Percentiles rank a stretch among this genome's conserved stretches.
Evolutionary conservation across 768 basidiomycete species (phyloP).

Genomic region (Leucocoprinus leucothites): DNA sequence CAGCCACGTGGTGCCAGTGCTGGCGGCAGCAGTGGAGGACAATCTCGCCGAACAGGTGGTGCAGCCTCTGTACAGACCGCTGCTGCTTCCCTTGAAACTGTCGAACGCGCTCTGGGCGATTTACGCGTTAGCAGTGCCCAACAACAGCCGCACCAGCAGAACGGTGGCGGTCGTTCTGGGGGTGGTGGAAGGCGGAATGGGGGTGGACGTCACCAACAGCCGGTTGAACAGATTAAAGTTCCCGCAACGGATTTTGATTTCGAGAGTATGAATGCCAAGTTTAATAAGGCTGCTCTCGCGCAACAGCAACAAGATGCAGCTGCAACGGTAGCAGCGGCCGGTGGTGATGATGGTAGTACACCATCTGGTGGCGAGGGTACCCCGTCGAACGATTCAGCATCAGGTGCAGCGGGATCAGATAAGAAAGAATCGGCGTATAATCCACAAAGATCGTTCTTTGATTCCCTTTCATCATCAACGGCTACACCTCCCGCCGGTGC

Average conservation of each 20-base stretch:
- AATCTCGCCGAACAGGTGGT: slow-evolving; percentile 28
- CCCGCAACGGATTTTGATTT: slow-evolving; percentile 85
- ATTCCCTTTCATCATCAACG: slow-evolving; percentile 51
- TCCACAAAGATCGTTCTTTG: slow-evolving; percentile 79
- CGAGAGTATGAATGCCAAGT: slow-evolving; percentile 69
- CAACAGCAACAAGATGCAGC: slow-evolving; percentile 18
- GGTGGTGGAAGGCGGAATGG: slow-evolving; percentile 24
- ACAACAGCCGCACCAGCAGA: too few relatives aligned
- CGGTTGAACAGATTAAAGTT: slow-evolving; percentile 52
- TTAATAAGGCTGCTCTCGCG: slow-evolving; percentile 66
- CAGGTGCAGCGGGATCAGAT: too few relatives aligned
- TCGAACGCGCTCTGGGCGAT: slow-evolving; percentile 53
- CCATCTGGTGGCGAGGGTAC: slow-evolving; percentile 9
- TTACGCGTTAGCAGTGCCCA: slow-evolving; percentile 37
- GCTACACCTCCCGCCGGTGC: slow-evolving; percentile 13
- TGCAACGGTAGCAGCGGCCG: slow-evolving; percentile 27
- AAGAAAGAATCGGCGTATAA: slow-evolving; percentile 59
- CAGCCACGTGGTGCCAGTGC: slow-evolving; percentile 15
- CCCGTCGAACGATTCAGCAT: slow-evolving; percentile 23
- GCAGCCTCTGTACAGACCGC: slow-evolving; percentile 56
- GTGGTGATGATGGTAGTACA: slow-evolving; percentile 25
- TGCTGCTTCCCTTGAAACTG: slow-evolving; percentile 69
- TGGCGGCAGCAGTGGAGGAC: neutral
- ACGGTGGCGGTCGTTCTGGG: slow-evolving; percentile 23
- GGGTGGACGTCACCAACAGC: slow-evolving; percentile 15